These are phyloP conservation scores for Phaeoacremonium minimum DNA, from an alignment of 2,329 filamentous ascomycete genomes.

Conservation along the genomic window DNA sequence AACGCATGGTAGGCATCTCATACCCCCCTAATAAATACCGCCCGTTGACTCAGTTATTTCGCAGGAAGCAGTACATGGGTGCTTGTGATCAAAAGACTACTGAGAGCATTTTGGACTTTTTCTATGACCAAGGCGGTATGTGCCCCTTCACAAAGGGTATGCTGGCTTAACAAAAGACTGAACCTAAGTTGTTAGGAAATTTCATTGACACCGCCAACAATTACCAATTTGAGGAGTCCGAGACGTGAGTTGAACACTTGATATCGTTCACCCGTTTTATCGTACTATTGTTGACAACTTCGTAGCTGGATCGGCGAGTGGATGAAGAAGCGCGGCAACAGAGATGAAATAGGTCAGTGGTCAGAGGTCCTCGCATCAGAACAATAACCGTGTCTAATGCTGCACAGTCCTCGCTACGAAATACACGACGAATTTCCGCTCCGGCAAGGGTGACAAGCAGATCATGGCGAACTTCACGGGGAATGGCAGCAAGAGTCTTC, in stretches of 20 bases:
- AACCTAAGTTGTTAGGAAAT: constrained; percentile 48
- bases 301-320: constrained; percentile 63
- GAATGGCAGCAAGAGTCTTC: constrained; percentile 59
- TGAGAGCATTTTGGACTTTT: constrained; percentile 64
- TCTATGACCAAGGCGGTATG: constrained; percentile 44
- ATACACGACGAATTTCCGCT: constrained; percentile 54
- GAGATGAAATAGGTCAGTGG: constrained; percentile 59
- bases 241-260: constrained; percentile 24
- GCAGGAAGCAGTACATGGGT: constrained; percentile 56
- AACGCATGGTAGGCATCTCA: too few relatives aligned
- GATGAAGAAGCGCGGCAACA: constrained; percentile 60
- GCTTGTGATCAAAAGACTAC: constrained; percentile 58
- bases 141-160: too few relatives aligned
- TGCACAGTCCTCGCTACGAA: constrained; percentile 64
- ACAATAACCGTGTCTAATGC: background rate
- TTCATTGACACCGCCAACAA: constrained; percentile 71
- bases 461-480: constrained; percentile 51
- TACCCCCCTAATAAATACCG: too few relatives aligned
- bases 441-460: constrained; percentile 29
- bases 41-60: too few relatives aligned
- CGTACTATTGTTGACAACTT: constrained; percentile 43
- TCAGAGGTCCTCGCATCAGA: too few relatives aligned
- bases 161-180: background rate
- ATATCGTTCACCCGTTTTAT: constrained; percentile 11
- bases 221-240: constrained; percentile 59